phyloP scores from a whole-genome alignment of 148 eudicot genomes.

The Persicaria tinctoria region DNA sequence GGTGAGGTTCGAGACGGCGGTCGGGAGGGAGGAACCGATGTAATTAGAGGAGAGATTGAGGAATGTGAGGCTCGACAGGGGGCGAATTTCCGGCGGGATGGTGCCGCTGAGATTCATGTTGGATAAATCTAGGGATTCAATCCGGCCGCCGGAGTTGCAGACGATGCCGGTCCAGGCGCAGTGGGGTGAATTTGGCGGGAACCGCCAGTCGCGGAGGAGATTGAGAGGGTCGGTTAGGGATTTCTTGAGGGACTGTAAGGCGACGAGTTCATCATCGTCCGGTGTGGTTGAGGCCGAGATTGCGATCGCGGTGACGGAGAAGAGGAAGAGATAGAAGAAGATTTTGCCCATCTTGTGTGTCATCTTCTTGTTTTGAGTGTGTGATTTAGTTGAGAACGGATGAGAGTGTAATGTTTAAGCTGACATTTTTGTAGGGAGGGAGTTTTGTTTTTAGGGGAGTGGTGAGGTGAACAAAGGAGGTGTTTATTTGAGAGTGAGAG shows the following conservation, averaged over 20 bases:
- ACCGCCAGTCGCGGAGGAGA: constrained; percentile 47
- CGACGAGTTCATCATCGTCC: constrained; percentile 38
- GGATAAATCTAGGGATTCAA: constrained; percentile 65
- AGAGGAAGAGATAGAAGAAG: background rate
- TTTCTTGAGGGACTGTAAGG: constrained; percentile 47
- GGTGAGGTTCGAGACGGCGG: constrained; percentile 49
- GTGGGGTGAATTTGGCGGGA: constrained; percentile 18
- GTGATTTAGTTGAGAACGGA: background rate
- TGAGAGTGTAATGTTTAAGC: background rate
- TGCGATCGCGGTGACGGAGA: background rate
- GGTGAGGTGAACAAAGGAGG: background rate
- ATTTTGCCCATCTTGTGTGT: background rate
- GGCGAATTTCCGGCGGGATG: constrained; percentile 37
- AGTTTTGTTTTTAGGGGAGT: no score
- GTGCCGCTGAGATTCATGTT: constrained; percentile 65
- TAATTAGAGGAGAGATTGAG: constrained; percentile 66
- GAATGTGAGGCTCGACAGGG: constrained; percentile 29
- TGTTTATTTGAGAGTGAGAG: background rate
- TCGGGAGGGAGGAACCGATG: constrained; percentile 52
- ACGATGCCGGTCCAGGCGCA: constrained; percentile 71
- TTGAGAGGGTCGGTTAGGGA: constrained; percentile 45
- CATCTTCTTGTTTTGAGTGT: background rate
- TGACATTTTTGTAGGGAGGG: background rate
- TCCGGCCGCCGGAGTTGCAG: constrained; percentile 51
- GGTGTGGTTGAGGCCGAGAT: background rate